Conservation (phyloP, 2,329 filamentous ascomycete species). For the Claviceps lovelessii region DNA sequence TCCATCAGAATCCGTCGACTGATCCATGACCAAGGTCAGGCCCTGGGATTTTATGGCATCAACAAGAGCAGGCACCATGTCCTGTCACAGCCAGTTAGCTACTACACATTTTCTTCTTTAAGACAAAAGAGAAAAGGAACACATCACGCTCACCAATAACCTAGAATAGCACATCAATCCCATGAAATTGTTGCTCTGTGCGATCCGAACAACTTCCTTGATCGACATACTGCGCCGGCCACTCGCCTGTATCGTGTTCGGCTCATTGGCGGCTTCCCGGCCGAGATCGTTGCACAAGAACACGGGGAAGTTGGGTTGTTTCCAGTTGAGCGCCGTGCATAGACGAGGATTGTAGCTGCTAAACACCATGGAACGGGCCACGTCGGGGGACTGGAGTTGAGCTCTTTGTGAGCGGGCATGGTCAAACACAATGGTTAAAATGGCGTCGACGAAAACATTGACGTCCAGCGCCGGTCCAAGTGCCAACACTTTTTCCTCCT, state of each 20-base stretch:
- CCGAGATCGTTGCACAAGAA: conserved; percentile 90
- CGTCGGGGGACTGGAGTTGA: conserved; percentile 51
- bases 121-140: background rate
- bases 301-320: conserved; percentile 95
- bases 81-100: conserved; percentile 32
- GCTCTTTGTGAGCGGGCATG: conserved; percentile 58
- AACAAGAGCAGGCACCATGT: conserved; percentile 82
- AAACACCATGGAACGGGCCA: conserved; percentile 79
- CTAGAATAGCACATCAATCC: conserved; percentile 81
- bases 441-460: conserved; percentile 71
- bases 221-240: conserved; percentile 69
- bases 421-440: conserved; percentile 77
- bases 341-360: conserved; percentile 83
- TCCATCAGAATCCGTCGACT: conserved; percentile 44
- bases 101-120: background rate
- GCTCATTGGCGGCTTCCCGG: conserved; percentile 34
- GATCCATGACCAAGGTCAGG: conserved; percentile 80
- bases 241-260: conserved; percentile 33
- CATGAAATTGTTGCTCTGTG: conserved; percentile 96
- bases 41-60: conserved; percentile 91
- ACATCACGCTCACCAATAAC: conserved; percentile 53
- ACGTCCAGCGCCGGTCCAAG: conserved; percentile 67
- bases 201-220: conserved; percentile 87
- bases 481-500: conserved; percentile 56
- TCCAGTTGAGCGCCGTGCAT: conserved; percentile 95